Conservation (phyloP, 1,139 yeast genomes). For the Kazachstania sp. region DNA sequence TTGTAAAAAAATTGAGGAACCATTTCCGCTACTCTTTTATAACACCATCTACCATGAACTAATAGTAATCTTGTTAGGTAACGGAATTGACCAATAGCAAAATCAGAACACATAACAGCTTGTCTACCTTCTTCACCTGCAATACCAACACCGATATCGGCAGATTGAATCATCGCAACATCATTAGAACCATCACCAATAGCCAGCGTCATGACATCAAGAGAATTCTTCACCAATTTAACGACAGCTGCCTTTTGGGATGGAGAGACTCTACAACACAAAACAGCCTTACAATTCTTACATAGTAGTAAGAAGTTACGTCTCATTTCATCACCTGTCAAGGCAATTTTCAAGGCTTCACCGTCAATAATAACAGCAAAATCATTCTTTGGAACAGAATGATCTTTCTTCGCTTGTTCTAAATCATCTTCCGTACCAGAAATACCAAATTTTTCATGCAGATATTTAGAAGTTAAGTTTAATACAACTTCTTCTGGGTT, state of each 20-base stretch:
- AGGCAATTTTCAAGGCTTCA: constrained; percentile 71
- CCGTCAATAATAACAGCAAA: constrained; percentile 90
- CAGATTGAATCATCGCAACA: constrained; percentile 98
- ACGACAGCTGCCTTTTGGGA: constrained; percentile 96
- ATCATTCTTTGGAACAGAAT: constrained; percentile 69
- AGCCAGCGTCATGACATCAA: constrained; percentile 83
- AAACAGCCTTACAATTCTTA: constrained; percentile 87
- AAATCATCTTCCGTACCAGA: constrained; percentile 46
- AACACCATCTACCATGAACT: constrained; percentile 96
- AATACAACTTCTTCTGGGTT: constrained; percentile 39
- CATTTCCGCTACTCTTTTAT: constrained; percentile 87
- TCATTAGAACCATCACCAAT: constrained; percentile 98
- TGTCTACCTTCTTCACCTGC: constrained; percentile 98
- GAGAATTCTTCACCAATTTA: constrained; percentile 67
- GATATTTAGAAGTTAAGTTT: constrained; percentile 50
- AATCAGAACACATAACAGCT: constrained; percentile 97
- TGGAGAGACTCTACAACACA: constrained; percentile 95
- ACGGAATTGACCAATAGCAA: constrained; percentile 93
- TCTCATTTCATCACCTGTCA: constrained; percentile 46
- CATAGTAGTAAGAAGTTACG: constrained; percentile 75
- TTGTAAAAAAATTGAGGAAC: constrained; percentile 89
- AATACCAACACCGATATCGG: constrained; percentile 96
- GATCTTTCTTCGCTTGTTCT: constrained; percentile 63
- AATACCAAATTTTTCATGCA: constrained; percentile 55
- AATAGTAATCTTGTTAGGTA: constrained; percentile 67